Conservation (phyloP, 2,329 filamentous ascomycete genomes). For the Zasmidium cellare region DNA sequence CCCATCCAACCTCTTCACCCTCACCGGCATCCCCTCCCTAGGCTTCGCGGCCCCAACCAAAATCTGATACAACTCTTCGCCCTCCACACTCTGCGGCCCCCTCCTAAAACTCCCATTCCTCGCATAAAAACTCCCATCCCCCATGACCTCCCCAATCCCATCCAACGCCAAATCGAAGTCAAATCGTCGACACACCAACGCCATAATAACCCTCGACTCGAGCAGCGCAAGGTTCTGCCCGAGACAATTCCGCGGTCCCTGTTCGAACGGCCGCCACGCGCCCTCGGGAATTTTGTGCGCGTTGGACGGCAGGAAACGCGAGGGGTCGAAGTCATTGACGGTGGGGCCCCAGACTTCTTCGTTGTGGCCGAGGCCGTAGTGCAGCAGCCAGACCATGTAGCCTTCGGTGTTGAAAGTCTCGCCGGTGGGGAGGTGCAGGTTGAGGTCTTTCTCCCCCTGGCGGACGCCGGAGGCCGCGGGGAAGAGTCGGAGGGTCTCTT, state of each 20-base stretch:
- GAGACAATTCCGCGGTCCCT: slow-evolving; percentile 55
- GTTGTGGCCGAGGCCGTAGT: slow-evolving; percentile 37
- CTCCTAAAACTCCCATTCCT: slow-evolving; percentile 20
- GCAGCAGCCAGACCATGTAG: slow-evolving; percentile 43
- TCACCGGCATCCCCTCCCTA: slow-evolving; percentile 32
- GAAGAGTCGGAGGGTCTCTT: slow-evolving; percentile 54
- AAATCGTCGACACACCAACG: slow-evolving; percentile 50
- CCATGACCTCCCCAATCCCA: slow-evolving; percentile 27
- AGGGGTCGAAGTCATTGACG: slow-evolving; percentile 48
- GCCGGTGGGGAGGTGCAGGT: slow-evolving; percentile 43
- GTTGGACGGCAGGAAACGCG: slow-evolving; percentile 43
- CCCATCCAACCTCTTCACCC: no score
- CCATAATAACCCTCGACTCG: slow-evolving; percentile 52
- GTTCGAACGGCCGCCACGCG: slow-evolving; percentile 56
- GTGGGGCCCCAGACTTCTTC: slow-evolving; percentile 38
- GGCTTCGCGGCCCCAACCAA: slow-evolving; percentile 31
- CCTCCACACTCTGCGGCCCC: slow-evolving; percentile 28
- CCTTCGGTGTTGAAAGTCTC: slow-evolving; percentile 45
- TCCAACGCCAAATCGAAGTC: slow-evolving; percentile 46
- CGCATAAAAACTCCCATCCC: slow-evolving; percentile 35
- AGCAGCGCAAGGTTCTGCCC: slow-evolving; percentile 55
- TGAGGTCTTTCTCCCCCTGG: slow-evolving; percentile 32
- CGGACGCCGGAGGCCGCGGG: slow-evolving; percentile 49
- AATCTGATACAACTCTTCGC: slow-evolving; percentile 31
- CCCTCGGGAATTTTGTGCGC: slow-evolving; percentile 39